Conservation (phyloP, 768 basidiomycete species). For the Leccinum longicurvipes region DNA sequence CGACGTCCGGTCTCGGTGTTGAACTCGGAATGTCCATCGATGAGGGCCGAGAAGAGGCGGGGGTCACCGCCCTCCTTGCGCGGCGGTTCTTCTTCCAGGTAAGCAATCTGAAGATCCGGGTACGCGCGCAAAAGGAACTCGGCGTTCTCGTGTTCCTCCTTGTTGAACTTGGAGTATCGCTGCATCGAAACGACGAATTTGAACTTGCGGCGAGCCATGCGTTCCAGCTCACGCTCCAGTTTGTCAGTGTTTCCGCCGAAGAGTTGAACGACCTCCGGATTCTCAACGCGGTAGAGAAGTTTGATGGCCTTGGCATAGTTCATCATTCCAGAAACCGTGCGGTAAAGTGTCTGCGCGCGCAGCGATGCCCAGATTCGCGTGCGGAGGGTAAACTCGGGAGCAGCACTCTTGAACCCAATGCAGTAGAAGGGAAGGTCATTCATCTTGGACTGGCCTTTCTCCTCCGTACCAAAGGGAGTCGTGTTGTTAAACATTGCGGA, state of each 20-base stretch:
- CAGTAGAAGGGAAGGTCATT: constrained; percentile 97
- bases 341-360: constrained; percentile 96
- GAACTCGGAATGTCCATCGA: constrained; percentile 98
- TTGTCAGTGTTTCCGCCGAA: constrained; percentile 98
- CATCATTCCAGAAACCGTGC: constrained; percentile 99
- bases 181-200: constrained; percentile 99
- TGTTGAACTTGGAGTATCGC: constrained; percentile 98
- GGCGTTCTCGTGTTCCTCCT: constrained; percentile 98
- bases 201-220: constrained; percentile 98
- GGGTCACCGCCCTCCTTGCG: constrained; percentile 95
- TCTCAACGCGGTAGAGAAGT: constrained; percentile 97
- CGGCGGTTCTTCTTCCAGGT: constrained; percentile 93
- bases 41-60: constrained; percentile 91
- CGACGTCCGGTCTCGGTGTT: constrained; percentile 83
- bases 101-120: constrained; percentile 97
- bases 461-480: constrained; percentile 69
- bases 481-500: constrained; percentile 80
- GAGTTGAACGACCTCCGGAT: constrained; percentile 96
- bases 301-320: constrained; percentile 99
- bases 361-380: constrained; percentile 99
- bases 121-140: constrained; percentile 97
- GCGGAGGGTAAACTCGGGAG: constrained; percentile 96
- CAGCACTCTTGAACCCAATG: constrained; percentile 98
- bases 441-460: constrained; percentile 80
- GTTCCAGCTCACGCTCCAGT: constrained; percentile 92